phyloP scores from a whole-genome alignment of 257 asterid species.

The Mitragyna speciosa region DNA sequence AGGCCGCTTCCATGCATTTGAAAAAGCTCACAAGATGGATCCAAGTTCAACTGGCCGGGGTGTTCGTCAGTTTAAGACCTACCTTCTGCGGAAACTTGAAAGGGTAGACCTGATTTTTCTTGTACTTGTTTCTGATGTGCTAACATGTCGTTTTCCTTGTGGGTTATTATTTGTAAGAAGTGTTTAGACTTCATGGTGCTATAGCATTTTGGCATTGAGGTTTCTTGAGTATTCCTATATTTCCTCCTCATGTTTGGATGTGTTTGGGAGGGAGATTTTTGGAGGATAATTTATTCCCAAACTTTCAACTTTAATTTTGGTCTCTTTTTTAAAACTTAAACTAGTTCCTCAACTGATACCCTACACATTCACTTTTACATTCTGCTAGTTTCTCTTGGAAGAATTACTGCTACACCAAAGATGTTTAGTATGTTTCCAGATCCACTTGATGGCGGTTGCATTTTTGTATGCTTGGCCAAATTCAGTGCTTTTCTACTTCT shows the following conservation, averaged over 20 bases:
- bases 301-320: background rate
- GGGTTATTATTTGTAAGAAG: background rate
- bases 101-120: conserved; percentile 40
- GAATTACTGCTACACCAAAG: background rate
- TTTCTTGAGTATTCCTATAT: background rate
- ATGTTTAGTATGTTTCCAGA: background rate
- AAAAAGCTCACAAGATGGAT: conserved; percentile 92
- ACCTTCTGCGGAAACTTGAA: conserved; percentile 78
- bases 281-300: background rate
- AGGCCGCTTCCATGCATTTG: conserved; percentile 98
- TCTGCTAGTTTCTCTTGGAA: too few relatives aligned
- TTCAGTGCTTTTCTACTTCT: background rate
- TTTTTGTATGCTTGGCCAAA: background rate
- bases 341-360: background rate
- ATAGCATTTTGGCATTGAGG: background rate
- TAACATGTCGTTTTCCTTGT: background rate
- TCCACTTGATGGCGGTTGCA: too few relatives aligned
- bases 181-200: too few relatives aligned
- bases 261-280: too few relatives aligned
- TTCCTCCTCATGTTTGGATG: background rate
- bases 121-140: background rate
- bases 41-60: conserved; percentile 86
- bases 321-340: background rate
- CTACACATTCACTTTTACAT: background rate
- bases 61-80: conserved; percentile 95